phyloP scores from a whole-genome alignment of 2,329 filamentous ascomycete species.

The Parastagonospora avenae region DNA sequence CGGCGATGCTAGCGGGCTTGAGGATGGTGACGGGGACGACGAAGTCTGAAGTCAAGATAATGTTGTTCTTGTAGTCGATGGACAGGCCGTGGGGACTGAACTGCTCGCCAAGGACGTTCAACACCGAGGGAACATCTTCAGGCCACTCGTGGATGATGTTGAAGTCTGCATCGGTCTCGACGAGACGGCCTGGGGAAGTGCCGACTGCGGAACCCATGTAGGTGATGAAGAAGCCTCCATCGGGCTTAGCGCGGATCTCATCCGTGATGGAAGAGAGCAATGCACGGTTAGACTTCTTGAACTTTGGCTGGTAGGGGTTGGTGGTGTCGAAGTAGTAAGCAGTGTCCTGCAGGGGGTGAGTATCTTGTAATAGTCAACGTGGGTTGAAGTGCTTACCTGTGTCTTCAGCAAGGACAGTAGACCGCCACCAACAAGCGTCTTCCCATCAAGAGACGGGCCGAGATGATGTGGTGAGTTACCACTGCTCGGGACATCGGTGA shows the following conservation, averaged over 20 bases:
- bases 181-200: conserved; percentile 63
- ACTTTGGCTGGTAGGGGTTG: conserved; percentile 64
- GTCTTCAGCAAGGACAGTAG: conserved; percentile 64
- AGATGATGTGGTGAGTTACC: conserved; percentile 67
- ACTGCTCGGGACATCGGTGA: conserved; percentile 64
- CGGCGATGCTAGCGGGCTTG: conserved; percentile 58
- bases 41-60: conserved; percentile 67
- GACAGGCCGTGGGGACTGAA: conserved; percentile 67
- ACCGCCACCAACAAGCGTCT: conserved; percentile 63
- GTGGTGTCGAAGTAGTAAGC: conserved; percentile 66
- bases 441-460: conserved; percentile 60
- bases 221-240: conserved; percentile 66
- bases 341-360: conserved; percentile 55
- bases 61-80: conserved; percentile 62
- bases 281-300: conserved; percentile 65
- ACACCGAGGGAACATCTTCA: conserved; percentile 58
- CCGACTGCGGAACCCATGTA: conserved; percentile 66
- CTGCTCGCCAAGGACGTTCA: conserved; percentile 64
- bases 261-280: conserved; percentile 65
- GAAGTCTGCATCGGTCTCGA: conserved; percentile 64
- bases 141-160: conserved; percentile 69
- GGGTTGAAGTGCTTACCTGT: conserved; percentile 36
- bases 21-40: conserved; percentile 66
- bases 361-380: background rate
- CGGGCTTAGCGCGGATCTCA: conserved; percentile 67